Conservation (phyloP, 2,329 filamentous ascomycete genomes). For the Aspergillus phoenicis region DNA sequence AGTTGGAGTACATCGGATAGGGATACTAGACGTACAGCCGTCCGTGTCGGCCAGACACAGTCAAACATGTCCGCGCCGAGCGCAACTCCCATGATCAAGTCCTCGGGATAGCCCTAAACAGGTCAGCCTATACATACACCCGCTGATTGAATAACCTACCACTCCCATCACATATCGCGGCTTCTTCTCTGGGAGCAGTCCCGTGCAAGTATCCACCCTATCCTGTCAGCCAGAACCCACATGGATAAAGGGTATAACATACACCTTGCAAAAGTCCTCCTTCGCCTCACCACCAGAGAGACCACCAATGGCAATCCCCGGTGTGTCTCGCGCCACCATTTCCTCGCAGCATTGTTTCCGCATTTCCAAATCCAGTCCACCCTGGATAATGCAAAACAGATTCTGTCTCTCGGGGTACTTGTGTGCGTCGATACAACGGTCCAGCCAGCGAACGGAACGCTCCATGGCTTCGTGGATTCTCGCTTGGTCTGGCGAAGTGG, state of each 20-base stretch:
- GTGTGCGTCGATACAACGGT: constrained; percentile 90
- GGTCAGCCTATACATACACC: neutral
- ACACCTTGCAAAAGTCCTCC: constrained; percentile 83
- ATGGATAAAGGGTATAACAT: constrained; percentile 16
- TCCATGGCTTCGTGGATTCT: constrained; percentile 96
- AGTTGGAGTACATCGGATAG: neutral
- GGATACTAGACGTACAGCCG: constrained; percentile 60
- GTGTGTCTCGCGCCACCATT: constrained; percentile 89
- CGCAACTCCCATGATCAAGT: constrained; percentile 88
- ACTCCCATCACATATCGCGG: constrained; percentile 99
- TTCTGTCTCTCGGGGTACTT: constrained; percentile 81
- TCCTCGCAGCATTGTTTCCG: constrained; percentile 77
- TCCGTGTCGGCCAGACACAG: constrained; percentile 97
- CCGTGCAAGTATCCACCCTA: constrained; percentile 78
- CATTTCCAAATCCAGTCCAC: constrained; percentile 85
- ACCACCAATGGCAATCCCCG: constrained; percentile 94
- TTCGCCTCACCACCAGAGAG: constrained; percentile 95
- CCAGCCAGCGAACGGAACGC: constrained; percentile 90
- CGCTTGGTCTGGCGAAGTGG: constrained; percentile 83
- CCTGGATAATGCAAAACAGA: constrained; percentile 98
- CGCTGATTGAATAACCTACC: constrained; percentile 43
- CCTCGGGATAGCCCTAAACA: constrained; percentile 81
- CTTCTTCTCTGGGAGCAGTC: constrained; percentile 81
- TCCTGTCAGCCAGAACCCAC: constrained; percentile 12
- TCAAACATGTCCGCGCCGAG: constrained; percentile 99